These are phyloP conservation scores for Penicillium polonicum DNA, from an alignment of 2,329 filamentous ascomycete genomes.

Conservation along the genomic window DNA sequence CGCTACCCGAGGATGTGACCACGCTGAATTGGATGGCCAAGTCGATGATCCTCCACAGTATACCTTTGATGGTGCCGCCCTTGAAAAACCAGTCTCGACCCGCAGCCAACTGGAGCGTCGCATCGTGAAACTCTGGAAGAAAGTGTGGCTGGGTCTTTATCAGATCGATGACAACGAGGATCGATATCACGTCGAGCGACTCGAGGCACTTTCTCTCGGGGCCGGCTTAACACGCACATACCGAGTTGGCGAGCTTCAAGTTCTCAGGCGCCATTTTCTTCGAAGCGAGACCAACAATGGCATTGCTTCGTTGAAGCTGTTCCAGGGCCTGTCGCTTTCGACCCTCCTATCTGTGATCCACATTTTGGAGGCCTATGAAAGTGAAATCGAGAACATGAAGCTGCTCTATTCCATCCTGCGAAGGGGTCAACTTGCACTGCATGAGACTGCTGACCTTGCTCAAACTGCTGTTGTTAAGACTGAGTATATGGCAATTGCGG, in stretches of 20 bases:
- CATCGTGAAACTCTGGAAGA: constrained; percentile 22
- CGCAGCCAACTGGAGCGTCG: constrained; percentile 16
- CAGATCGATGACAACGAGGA: constrained; percentile 17
- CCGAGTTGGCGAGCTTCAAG: constrained; percentile 7
- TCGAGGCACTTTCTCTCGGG: constrained; percentile 20
- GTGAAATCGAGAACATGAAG: constrained; percentile 17
- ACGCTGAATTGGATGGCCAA: background rate
- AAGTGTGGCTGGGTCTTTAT: constrained; percentile 25
- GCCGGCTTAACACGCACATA: constrained; percentile 15
- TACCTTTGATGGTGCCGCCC: background rate
- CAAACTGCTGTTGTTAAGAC: constrained; percentile 5
- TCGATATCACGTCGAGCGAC: constrained; percentile 15
- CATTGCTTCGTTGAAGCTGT: constrained; percentile 21
- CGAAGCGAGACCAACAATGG: constrained; percentile 9
- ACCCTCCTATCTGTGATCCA: constrained; percentile 18
- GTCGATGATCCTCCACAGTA: background rate
- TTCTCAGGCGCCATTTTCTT: constrained; percentile 14
- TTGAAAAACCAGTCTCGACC: background rate
- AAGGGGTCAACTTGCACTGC: constrained; percentile 14
- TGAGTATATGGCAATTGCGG: constrained; percentile 16
- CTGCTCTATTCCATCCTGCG: constrained; percentile 18
- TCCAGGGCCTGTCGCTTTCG: constrained; percentile 17
- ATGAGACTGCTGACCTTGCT: constrained; percentile 2
- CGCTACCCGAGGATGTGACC: background rate
- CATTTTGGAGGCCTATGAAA: constrained; percentile 22